A percentile compares a stretch with the other conserved stretches of the same genome.
Conservation (phyloP, 768 basidiomycete species). For the Crassisporium funariophilum region DNA sequence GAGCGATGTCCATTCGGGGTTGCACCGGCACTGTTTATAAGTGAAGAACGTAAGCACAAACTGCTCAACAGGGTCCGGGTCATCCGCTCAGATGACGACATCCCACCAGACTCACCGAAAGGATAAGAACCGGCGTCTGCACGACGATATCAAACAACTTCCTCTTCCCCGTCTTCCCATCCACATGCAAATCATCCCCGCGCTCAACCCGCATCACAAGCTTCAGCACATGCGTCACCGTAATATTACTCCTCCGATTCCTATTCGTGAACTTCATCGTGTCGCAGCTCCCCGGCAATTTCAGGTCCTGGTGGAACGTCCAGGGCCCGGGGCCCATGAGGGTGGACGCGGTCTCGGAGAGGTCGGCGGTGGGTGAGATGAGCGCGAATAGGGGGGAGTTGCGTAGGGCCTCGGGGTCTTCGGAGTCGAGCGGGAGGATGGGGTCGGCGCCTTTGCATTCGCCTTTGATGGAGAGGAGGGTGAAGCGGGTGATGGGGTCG, state of each 20-base stretch:
- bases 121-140: constrained; percentile 82
- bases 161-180: constrained; percentile 66
- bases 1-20: constrained; percentile 76
- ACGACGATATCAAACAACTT: constrained; percentile 89
- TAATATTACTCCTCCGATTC: constrained; percentile 74
- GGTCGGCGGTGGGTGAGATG: constrained; percentile 48
- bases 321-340: constrained; percentile 87
- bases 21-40: constrained; percentile 68
- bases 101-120: constrained; percentile 62
- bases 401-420: constrained; percentile 61
- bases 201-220: constrained; percentile 81
- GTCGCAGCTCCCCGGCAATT: constrained; percentile 65
- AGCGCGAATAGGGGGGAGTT: constrained; percentile 67
- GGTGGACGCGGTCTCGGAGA: constrained; percentile 57
- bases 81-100: background rate
- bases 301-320: constrained; percentile 70
- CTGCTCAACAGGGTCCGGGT: constrained; percentile 1
- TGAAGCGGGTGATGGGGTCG: constrained; percentile 61
- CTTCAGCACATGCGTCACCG: constrained; percentile 77
- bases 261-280: constrained; percentile 77
- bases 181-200: constrained; percentile 67
- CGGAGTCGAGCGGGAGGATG: constrained; percentile 78
- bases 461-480: constrained; percentile 64
- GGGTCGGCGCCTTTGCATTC: constrained; percentile 54
- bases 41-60: background rate